These are phyloP conservation scores for Ceratocystis harringtonii DNA, from an alignment of 2,329 filamentous ascomycete genomes.

Conservation along the genomic window DNA sequence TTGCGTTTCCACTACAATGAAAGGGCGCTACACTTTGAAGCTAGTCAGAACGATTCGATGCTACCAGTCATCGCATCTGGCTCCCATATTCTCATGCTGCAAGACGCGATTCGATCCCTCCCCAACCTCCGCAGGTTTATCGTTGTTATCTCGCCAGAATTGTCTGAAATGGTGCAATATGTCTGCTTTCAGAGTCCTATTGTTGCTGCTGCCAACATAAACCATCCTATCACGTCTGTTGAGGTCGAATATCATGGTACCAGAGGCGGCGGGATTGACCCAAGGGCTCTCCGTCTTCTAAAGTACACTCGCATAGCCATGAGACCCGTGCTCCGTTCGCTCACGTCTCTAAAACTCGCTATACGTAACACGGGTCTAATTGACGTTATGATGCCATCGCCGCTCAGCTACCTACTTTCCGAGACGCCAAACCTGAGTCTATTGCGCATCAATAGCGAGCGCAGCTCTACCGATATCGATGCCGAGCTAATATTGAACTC, in stretches of 20 bases:
- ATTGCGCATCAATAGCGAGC: neutral
- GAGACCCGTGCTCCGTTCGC: neutral
- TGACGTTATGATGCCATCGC: neutral
- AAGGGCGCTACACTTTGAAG: neutral
- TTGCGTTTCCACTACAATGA: neutral
- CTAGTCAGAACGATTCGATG: neutral
- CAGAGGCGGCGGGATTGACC: neutral
- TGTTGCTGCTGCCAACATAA: neutral
- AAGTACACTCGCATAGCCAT: neutral
- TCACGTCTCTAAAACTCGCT: neutral
- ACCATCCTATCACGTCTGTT: neutral
- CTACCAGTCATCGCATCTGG: neutral
- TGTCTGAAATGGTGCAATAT: neutral
- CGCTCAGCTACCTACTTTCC: constrained; percentile 4
- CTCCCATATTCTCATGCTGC: neutral
- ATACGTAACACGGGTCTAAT: neutral
- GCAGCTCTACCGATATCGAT: neutral
- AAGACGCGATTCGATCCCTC: neutral
- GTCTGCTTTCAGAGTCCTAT: neutral
- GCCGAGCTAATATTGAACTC: neutral
- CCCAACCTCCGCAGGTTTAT: neutral
- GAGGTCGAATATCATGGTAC: neutral
- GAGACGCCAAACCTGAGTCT: neutral
- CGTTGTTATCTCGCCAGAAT: neutral
- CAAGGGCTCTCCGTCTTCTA: neutral